These are phyloP conservation scores for Celoporthe dispersa DNA, from an alignment of 2,329 filamentous ascomycete genomes.

Conservation along the genomic window DNA sequence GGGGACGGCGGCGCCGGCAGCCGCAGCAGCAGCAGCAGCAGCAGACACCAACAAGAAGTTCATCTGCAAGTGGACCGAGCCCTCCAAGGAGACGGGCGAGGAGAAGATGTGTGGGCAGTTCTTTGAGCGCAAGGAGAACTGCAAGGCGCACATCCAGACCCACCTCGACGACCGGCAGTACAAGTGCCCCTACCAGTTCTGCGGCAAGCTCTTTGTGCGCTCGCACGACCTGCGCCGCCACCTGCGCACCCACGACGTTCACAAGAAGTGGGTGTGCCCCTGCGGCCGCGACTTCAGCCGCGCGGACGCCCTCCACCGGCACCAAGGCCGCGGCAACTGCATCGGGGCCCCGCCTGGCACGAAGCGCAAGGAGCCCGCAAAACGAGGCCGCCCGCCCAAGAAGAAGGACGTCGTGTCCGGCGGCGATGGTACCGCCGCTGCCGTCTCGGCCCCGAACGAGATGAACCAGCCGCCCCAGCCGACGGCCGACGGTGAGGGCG, in stretches of 20 bases:
- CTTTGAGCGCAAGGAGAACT: slow-evolving; percentile 98
- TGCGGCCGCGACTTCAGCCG: slow-evolving; percentile 95
- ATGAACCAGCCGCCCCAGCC: slow-evolving; percentile 27
- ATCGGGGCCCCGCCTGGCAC: slow-evolving; percentile 88
- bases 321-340: slow-evolving; percentile 95
- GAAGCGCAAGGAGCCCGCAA: slow-evolving; percentile 59
- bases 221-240: slow-evolving; percentile 98
- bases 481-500: slow-evolving; percentile 12
- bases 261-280: slow-evolving; percentile 93
- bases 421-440: background rate
- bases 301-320: slow-evolving; percentile 91
- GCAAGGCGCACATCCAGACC: slow-evolving; percentile 97
- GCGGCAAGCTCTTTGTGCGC: slow-evolving; percentile 93
- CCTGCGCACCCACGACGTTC: slow-evolving; percentile 94
- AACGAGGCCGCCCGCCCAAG: slow-evolving; percentile 68
- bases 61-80: slow-evolving; percentile 28
- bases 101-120: slow-evolving; percentile 76
- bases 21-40: background rate
- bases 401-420: slow-evolving; percentile 36
- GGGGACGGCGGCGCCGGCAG: slow-evolving; percentile 2
- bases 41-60: slow-evolving; percentile 27
- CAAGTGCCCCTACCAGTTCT: slow-evolving; percentile 76
- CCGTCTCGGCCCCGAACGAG: slow-evolving; percentile 14
- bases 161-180: slow-evolving; percentile 96
- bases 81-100: slow-evolving; percentile 26